These are phyloP conservation scores for Chaetomiaceae sp. DNA, from an alignment of 2,329 filamentous ascomycete species.

Conservation along the genomic window DNA sequence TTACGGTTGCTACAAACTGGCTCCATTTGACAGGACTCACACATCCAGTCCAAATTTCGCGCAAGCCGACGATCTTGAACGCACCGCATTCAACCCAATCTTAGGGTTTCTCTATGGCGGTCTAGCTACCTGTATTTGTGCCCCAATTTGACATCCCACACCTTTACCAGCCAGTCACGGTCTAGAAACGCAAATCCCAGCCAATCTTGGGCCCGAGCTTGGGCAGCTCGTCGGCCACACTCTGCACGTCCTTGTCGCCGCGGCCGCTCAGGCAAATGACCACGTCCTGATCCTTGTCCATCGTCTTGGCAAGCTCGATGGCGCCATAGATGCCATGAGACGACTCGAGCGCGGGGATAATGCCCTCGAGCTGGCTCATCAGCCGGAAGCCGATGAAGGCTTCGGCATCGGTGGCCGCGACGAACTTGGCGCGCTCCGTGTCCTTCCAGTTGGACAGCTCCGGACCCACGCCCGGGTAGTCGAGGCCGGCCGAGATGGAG, in stretches of 20 bases:
- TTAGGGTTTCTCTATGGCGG: no score
- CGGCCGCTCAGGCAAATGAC: constrained; percentile 91
- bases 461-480: constrained; percentile 94
- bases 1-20: no score
- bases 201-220: constrained; percentile 82
- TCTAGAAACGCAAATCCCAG: constrained; percentile 59
- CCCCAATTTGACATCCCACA: background rate
- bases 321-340: constrained; percentile 89
- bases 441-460: constrained; percentile 95
- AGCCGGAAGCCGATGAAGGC: constrained; percentile 83
- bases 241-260: constrained; percentile 98
- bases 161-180: background rate
- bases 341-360: constrained; percentile 92
- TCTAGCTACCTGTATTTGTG: background rate
- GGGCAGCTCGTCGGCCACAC: constrained; percentile 89
- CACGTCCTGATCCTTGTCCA: constrained; percentile 81
- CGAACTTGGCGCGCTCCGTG: constrained; percentile 73
- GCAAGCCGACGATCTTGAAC: no score
- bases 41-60: no score
- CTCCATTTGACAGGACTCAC: no score
- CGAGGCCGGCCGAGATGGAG: constrained; percentile 90
- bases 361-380: constrained; percentile 83
- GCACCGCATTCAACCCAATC: no score
- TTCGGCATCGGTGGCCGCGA: constrained; percentile 85
- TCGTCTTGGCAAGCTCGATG: constrained; percentile 83